Evolutionary conservation across 208 protist genomes (phyloP), one percentile per base, ranked within the genome.

Genomic region (Zelonia costaricensis): DNA sequence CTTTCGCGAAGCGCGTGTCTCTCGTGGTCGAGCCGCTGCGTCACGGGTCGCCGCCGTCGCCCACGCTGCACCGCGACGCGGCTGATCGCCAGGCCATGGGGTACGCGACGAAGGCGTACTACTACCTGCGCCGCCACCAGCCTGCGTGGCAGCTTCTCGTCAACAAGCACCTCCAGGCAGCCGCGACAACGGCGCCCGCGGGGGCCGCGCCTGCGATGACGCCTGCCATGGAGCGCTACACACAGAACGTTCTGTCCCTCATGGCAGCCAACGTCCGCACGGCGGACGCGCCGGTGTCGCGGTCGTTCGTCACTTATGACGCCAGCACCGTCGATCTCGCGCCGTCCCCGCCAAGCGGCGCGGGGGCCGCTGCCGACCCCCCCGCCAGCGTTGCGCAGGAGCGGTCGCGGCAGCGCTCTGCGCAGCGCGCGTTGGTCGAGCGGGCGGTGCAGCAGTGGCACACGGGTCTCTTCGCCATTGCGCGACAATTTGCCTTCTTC

Each of bases 31-130:
- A 10, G 15, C 35, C 22, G 16, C 2, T 10, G 2, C 51, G 59
- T 38, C 49, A n/a, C n/a, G n/a, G n/a, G n/a, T n/a, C 69, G 2
- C 25, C 42, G 4, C 27, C 66, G 15, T 40, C 36, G 16, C 66
- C 31, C 7, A 3, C 48, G 10, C 6, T 39, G 13, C 42, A 60
- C 25, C 56, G 22, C 38, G 45, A 54, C 39, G 22, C 20, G 4
- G 35, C 35, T 5, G 72, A 42, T 31, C 28, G 23, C 30, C 47
- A 65, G 25, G n/a, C 38, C 18, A 6, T 66, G 10, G 28, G 28
- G 25, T 69, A 59, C 47, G 60, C 42, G 27, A 35, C 58, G 22
- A 69, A 74, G 48, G 66, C 65, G 28, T 72, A 74, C 59, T 74
- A 74, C 54, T 74, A 62, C 55, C 28, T 62, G 45, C 58, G 68